Percentiles rank a stretch among this genome's conserved stretches.
These are phyloP conservation scores for Phenoliferia sp. DNA, from an alignment of 1,284 basidiomycete species.

Conservation along the genomic window DNA sequence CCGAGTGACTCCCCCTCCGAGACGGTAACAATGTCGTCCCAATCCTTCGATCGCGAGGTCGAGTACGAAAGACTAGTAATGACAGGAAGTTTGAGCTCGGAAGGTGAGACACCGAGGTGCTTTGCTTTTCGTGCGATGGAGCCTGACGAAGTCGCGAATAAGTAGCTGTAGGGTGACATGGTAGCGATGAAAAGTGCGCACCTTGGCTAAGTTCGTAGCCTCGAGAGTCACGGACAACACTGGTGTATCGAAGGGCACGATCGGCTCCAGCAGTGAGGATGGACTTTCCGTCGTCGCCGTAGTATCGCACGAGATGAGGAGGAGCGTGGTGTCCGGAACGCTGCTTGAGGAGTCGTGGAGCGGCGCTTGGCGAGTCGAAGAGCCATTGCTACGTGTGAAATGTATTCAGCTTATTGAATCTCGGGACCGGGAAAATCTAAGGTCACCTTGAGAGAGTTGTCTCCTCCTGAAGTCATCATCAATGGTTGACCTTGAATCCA, in stretches of 20 bases:
- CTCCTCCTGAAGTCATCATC: slow-evolving; percentile 77
- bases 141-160: slow-evolving; percentile 47
- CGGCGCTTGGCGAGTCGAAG: slow-evolving; percentile 81
- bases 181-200: slow-evolving; percentile 33
- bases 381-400: slow-evolving; percentile 92
- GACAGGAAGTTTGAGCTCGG: slow-evolving; percentile 59
- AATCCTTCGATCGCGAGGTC: slow-evolving; percentile 54
- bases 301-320: slow-evolving; percentile 87
- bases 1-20: slow-evolving; percentile 71
- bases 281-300: slow-evolving; percentile 93
- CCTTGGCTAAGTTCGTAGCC: slow-evolving; percentile 95
- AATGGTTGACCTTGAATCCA: slow-evolving; percentile 89
- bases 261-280: slow-evolving; percentile 75
- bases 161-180: background rate
- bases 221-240: slow-evolving; percentile 86
- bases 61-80: slow-evolving; percentile 27
- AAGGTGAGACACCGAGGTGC: slow-evolving; percentile 68
- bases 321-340: slow-evolving; percentile 88
- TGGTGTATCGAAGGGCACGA: slow-evolving; percentile 80
- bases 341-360: slow-evolving; percentile 83
- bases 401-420: slow-evolving; percentile 67
- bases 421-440: slow-evolving; percentile 49
- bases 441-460: slow-evolving; percentile 84
- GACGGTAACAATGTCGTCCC: slow-evolving; percentile 92
- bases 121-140: slow-evolving; percentile 80